phyloP scores from a whole-genome alignment of 2,329 filamentous ascomycete species.

The Ophiostoma sp. region DNA sequence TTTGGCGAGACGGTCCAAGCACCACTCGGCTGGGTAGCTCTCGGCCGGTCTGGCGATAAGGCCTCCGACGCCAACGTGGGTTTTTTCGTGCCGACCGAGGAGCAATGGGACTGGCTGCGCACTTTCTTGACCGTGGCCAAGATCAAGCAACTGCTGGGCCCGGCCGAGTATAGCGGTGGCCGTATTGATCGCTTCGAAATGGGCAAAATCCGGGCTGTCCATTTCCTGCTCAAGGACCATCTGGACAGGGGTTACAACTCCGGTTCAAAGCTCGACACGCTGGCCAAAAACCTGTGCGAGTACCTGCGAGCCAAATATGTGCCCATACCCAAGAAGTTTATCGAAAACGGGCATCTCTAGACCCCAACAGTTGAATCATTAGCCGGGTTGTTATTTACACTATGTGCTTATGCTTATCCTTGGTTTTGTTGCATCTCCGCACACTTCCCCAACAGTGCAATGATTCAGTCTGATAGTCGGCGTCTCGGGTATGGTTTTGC shows the following conservation, averaged over 20 bases:
- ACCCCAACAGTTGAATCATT: neutral
- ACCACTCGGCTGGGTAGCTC: neutral
- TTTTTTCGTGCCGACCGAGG: neutral
- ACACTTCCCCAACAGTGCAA: neutral
- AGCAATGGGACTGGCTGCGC: neutral
- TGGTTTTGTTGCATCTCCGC: neutral
- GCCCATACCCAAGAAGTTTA: slow-evolving; percentile 10
- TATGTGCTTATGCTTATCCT: neutral
- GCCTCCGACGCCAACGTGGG: neutral
- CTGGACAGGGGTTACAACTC: slow-evolving; percentile 45
- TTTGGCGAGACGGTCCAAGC: neutral
- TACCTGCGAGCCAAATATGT: slow-evolving; percentile 25
- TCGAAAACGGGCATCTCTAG: neutral
- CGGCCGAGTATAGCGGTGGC: neutral
- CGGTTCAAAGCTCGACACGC: slow-evolving; percentile 43
- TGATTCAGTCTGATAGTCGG: neutral
- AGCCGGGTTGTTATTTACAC: neutral
- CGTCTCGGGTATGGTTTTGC: neutral
- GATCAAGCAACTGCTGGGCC: neutral
- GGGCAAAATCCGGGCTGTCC: slow-evolving; percentile 29
- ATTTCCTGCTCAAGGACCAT: slow-evolving; percentile 41
- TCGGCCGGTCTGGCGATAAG: neutral
- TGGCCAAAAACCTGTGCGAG: slow-evolving; percentile 50
- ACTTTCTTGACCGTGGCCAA: neutral
- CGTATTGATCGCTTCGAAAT: neutral